Base-by-base conservation (phyloP, 352 stramenopile genomes). In the Phytophthora macrochlamydospora region DNA sequence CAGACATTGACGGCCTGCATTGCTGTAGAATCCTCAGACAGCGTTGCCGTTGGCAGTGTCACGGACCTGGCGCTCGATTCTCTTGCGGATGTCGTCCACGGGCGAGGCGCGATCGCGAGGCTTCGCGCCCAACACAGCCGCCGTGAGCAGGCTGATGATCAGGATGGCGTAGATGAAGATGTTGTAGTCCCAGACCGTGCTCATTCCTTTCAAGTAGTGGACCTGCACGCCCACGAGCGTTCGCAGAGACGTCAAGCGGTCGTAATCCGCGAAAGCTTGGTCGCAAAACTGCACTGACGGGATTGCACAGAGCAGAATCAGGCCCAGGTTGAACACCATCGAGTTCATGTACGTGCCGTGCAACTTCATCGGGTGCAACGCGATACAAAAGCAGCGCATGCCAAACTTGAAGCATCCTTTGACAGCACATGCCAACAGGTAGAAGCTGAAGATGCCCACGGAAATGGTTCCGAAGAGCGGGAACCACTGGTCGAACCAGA, bases 331-430 rank as follows among this genome's bases (percentile, higher is more conserved):
- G 83, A 99, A 98, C 31, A 99, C 87, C 79, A 99, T 98, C 30
- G 95, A 98, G 73, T 98, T 99, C 96, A 99, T 99, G 87, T 99
- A 99, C 50, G 97, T 99, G 56, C 83, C 94, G 62, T 98, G 93
- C 6, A 96, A 73, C 71, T 98, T 98, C 95, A 99, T 99, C 8
- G 97, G 97, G 81, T 99, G 97, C 57, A 99, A 74, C 64, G 85
- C 69, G 38, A 89, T 92, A 64, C 85, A 93, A 63, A 99, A 97
- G 78, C 97, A 98, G 13, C 97, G 89, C 73, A 99, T 89, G 40
- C 97, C 97, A 64, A 99, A 98, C 80, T 99, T 99, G 80, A 99
- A 98, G 71, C 95, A 99, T 43, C 97, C 97, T 70, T 98, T 98
- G 31, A 99, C 86, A 2, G 92, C 95, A 65, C 90, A 97, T 18